Conservation (phyloP, 345 rosid species). For the Heritiera fomes region DNA sequence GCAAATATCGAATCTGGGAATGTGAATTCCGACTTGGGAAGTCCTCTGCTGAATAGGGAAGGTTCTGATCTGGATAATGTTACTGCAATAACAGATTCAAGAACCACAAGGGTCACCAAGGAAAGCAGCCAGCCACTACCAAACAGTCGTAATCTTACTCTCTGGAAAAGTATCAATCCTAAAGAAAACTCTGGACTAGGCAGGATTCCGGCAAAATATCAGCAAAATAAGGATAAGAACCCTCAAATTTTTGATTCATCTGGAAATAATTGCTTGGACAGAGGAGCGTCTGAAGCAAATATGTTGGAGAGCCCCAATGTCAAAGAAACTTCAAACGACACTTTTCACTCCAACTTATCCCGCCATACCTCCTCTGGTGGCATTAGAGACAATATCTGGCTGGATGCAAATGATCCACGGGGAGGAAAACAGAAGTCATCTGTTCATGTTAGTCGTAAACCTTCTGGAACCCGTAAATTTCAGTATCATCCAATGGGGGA, state of each 20-base stretch:
- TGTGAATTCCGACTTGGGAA: constrained; percentile 36
- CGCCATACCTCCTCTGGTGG: constrained; percentile 35
- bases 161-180: constrained; percentile 49
- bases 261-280: constrained; percentile 44
- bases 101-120: constrained; percentile 31
- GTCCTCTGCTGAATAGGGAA: constrained; percentile 39
- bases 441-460: constrained; percentile 41
- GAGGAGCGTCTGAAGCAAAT: constrained; percentile 31
- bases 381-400: constrained; percentile 44
- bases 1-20: constrained; percentile 34
- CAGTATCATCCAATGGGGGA: constrained; percentile 96
- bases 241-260: constrained; percentile 49
- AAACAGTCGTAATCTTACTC: constrained; percentile 40
- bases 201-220: constrained; percentile 31
- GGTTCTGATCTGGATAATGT: constrained; percentile 41
- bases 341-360: constrained; percentile 36
- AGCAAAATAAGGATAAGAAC: constrained; percentile 35
- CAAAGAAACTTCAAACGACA: constrained; percentile 40
- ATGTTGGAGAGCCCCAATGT: constrained; percentile 33
- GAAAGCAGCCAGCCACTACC: constrained; percentile 43
- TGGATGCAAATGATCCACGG: constrained; percentile 48
- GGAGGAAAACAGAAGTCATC: constrained; percentile 54
- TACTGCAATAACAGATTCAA: constrained; percentile 37
- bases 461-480: constrained; percentile 61
- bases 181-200: constrained; percentile 32